phyloP scores from a whole-genome alignment of 257 asterid species.

The Capsicum rhomboideum region DNA sequence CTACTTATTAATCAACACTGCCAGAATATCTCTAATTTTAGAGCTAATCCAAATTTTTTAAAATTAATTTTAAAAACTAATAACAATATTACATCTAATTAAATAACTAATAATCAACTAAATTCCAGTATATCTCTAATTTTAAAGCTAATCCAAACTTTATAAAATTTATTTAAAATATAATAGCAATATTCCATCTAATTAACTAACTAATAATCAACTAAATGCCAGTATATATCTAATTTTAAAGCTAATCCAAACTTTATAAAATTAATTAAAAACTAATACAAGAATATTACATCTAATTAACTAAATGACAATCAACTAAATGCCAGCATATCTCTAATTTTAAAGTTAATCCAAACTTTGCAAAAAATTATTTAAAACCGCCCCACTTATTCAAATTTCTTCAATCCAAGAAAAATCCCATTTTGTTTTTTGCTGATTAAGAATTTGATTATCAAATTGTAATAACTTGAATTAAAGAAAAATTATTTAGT shows the following conservation, averaged over 20 bases:
- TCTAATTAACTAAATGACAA: background rate
- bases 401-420: background rate
- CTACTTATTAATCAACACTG: too few relatives aligned
- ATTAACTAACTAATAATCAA: background rate
- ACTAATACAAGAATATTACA: background rate
- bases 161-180: background rate
- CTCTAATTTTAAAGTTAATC: background rate
- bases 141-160: background rate
- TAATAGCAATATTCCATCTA: background rate
- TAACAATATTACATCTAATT: background rate
- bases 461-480: background rate
- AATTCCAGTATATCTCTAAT: background rate
- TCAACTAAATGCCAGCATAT: background rate
- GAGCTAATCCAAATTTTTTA: background rate
- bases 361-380: background rate
- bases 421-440: background rate
- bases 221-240: background rate
- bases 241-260: background rate
- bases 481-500: background rate
- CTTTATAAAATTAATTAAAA: background rate
- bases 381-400: background rate
- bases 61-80: background rate
- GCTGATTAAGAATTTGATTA: background rate
- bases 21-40: background rate
- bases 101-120: background rate